Conservation (phyloP, 257 asterid genomes). For the Sherardia arvensis region DNA sequence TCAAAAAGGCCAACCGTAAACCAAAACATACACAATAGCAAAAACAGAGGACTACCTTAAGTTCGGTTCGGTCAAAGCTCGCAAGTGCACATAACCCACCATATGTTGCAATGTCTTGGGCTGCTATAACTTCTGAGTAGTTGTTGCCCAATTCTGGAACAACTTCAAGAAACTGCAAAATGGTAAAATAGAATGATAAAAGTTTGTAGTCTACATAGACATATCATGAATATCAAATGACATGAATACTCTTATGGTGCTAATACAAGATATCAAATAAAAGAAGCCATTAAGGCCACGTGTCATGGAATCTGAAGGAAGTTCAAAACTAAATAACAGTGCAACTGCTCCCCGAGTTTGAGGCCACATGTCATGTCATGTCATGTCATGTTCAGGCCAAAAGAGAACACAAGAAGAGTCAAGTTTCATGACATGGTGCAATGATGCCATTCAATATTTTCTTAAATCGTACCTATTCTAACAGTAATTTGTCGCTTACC, state of each 20-base stretch:
- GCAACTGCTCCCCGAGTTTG: neutral
- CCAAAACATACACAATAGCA: neutral
- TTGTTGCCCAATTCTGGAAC: slow-evolving; percentile 72
- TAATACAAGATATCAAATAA: neutral
- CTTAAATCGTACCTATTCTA: neutral
- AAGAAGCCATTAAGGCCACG: neutral
- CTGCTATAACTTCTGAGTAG: slow-evolving; percentile 80
- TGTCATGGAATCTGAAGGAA: neutral
- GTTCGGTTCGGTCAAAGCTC: slow-evolving; percentile 87
- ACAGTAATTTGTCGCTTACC: neutral
- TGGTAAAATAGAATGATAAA: neutral
- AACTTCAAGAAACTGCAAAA: slow-evolving; percentile 78
- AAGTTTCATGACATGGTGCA: neutral
- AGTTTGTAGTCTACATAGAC: neutral
- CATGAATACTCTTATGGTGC: neutral
- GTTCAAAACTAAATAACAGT: neutral
- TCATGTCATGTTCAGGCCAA: neutral
- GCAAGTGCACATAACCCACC: slow-evolving; percentile 99
- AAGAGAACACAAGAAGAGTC: neutral
- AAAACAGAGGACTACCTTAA: slow-evolving; percentile 56
- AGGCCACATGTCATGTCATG: neutral
- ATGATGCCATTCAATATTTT: too few relatives aligned
- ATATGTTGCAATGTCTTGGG: slow-evolving; percentile 95
- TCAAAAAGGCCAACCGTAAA: slow-evolving; percentile 1
- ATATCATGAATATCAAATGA: neutral